Conservation (phyloP, 306 rosid species). For the Sicyos edulis region DNA sequence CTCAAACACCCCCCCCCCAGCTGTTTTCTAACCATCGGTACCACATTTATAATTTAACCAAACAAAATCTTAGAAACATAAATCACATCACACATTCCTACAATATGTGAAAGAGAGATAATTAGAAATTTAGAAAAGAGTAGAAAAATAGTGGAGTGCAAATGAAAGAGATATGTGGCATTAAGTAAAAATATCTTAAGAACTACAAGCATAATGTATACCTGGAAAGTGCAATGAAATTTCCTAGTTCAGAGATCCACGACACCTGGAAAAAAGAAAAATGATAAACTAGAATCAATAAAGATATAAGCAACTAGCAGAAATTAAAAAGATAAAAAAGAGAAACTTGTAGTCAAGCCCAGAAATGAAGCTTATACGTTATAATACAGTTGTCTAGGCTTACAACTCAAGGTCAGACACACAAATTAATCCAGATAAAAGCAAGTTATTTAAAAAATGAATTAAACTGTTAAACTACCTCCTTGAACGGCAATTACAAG, state of each 20-base stretch:
- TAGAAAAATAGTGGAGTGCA: background rate
- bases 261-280: constrained; percentile 54
- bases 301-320: constrained; percentile 15
- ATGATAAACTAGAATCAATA: background rate
- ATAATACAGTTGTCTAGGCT: background rate
- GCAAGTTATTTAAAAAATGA: background rate
- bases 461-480: constrained; percentile 38
- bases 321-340: too few species aligned
- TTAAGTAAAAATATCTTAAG: constrained; percentile 8
- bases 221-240: constrained; percentile 32
- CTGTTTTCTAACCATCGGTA: too few species aligned
- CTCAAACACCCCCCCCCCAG: too few species aligned
- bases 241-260: constrained; percentile 82
- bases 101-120: background rate
- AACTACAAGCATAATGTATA: constrained; percentile 24
- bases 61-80: background rate
- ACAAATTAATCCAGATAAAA: background rate
- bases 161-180: background rate
- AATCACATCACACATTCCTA: background rate
- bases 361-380: background rate
- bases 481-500: constrained; percentile 91
- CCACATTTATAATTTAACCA: too few species aligned
- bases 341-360: background rate
- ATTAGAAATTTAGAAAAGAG: constrained; percentile 1
- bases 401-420: background rate